phyloP scores from a whole-genome alignment of 768 basidiomycete species.

The Amanita pallidorosea region DNA sequence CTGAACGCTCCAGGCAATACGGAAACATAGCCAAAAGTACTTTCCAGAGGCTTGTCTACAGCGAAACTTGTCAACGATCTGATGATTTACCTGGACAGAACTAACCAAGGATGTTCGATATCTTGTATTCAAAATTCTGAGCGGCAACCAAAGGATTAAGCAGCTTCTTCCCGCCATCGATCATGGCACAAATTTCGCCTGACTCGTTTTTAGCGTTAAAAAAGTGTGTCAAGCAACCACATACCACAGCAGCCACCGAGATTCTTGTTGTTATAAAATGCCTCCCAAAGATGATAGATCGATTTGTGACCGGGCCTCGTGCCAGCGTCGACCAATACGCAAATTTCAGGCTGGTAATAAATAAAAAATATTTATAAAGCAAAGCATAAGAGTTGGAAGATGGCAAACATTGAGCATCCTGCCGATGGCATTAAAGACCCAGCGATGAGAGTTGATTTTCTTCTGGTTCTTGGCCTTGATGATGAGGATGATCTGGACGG shows the following conservation, averaged over 20 bases:
- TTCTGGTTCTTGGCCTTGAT: conserved; percentile 92
- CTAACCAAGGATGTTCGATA: conserved; percentile 89
- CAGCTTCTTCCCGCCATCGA: conserved; percentile 87
- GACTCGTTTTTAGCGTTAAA: not conserved
- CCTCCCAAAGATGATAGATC: conserved; percentile 92
- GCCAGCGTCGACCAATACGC: conserved; percentile 89
- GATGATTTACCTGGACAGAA: not conserved
- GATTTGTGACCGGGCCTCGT: conserved; percentile 96
- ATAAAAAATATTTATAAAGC: not conserved
- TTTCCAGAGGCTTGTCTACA: conserved; percentile 86
- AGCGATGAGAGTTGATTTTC: conserved; percentile 93
- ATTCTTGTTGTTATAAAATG: conserved; percentile 71
- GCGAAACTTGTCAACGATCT: not conserved
- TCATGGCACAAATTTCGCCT: conserved; percentile 91
- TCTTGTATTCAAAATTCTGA: conserved; percentile 98
- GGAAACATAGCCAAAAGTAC: conserved; percentile 91
- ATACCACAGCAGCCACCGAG: conserved; percentile 80
- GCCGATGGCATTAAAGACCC: conserved; percentile 93
- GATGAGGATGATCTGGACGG: conserved; percentile 85
- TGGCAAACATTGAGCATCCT: conserved; percentile 55
- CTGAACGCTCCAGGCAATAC: conserved; percentile 96
- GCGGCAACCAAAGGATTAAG: conserved; percentile 89
- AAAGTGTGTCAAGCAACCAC: conserved; percentile 1
- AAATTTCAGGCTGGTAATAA: conserved; percentile 77
- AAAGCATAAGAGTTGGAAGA: not conserved